A percentile compares a stretch with the other conserved stretches of the same genome.
Conservation (phyloP, 1,139 yeast species). For the Suhomyces ambrosiae region DNA sequence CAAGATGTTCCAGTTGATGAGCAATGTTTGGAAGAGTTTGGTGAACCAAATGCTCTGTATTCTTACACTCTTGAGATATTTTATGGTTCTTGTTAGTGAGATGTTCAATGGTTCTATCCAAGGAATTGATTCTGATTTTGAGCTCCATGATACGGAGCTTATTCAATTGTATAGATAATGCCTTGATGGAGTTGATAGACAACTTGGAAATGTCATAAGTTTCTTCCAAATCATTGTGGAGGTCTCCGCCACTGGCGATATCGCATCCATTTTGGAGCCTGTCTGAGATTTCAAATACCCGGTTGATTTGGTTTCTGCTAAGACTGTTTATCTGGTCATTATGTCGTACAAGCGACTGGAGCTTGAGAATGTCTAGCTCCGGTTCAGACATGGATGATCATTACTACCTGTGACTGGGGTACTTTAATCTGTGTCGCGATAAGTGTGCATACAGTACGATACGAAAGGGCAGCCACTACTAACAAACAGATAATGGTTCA, state of each 20-base stretch:
- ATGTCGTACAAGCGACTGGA: slow-evolving; percentile 16
- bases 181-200: slow-evolving; percentile 33
- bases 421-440: background rate
- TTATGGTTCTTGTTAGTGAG: slow-evolving; percentile 20
- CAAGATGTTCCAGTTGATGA: background rate
- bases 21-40: background rate
- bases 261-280: slow-evolving; percentile 17
- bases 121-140: slow-evolving; percentile 26
- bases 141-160: slow-evolving; percentile 38
- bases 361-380: slow-evolving; percentile 5
- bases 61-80: slow-evolving; percentile 17
- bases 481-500: too few relatives aligned
- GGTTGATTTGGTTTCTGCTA: slow-evolving; percentile 30
- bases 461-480: background rate
- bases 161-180: slow-evolving; percentile 45
- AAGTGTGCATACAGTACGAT: background rate
- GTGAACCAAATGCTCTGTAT: slow-evolving; percentile 9
- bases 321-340: slow-evolving; percentile 26
- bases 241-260: slow-evolving; percentile 6
- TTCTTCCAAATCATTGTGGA: slow-evolving; percentile 1
- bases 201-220: slow-evolving; percentile 24
- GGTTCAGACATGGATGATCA: slow-evolving; percentile 2
- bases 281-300: slow-evolving; percentile 25
- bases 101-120: slow-evolving; percentile 22
- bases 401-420: background rate